Percentiles rank a stretch among this genome's conserved stretches.
Conservation (phyloP, 1,284 basidiomycete genomes). For the Abortiporus biennis region DNA sequence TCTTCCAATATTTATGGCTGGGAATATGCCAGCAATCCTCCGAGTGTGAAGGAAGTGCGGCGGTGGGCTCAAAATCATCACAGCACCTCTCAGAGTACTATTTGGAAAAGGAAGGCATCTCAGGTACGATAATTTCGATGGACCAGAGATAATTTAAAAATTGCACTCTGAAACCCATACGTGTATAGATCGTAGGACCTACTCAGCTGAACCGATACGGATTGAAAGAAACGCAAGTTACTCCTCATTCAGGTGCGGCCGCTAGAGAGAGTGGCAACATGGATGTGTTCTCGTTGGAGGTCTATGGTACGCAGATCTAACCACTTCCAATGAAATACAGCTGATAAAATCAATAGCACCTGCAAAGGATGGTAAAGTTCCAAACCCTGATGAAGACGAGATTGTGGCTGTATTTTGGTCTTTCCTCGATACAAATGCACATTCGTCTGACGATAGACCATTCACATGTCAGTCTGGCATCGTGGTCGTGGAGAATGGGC, state of each 20-base stretch:
- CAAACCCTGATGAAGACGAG: conserved; percentile 69
- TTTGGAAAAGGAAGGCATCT: conserved; percentile 32
- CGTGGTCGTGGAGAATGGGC: conserved; percentile 45
- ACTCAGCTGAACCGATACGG: conserved; percentile 74
- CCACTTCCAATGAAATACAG: neutral
- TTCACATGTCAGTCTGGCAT: conserved; percentile 47
- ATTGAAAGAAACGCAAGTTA: conserved; percentile 50
- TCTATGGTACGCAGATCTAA: conserved; percentile 59
- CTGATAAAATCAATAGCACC: conserved; percentile 36
- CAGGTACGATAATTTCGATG: conserved; percentile 36
- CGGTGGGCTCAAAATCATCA: conserved; percentile 41
- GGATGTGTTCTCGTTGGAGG: conserved; percentile 78
- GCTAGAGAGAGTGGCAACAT: conserved; percentile 70
- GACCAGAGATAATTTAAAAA: conserved; percentile 10
- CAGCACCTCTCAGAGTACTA: neutral
- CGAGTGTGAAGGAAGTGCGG: conserved; percentile 43
- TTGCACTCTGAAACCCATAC: conserved; percentile 19
- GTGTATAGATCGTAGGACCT: conserved; percentile 63
- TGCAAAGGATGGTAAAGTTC: conserved; percentile 56
- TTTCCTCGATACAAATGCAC: conserved; percentile 49
- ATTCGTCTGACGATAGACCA: conserved; percentile 25
- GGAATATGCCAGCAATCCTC: conserved; percentile 73
- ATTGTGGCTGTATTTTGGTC: conserved; percentile 72
- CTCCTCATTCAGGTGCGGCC: conserved; percentile 23
- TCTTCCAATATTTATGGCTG: conserved; percentile 48